Evolutionary conservation across 2,329 filamentous ascomycete species (phyloP), one percentile per base, ranked within the genome.

Genomic region (Zasmidium angulare): DNA sequence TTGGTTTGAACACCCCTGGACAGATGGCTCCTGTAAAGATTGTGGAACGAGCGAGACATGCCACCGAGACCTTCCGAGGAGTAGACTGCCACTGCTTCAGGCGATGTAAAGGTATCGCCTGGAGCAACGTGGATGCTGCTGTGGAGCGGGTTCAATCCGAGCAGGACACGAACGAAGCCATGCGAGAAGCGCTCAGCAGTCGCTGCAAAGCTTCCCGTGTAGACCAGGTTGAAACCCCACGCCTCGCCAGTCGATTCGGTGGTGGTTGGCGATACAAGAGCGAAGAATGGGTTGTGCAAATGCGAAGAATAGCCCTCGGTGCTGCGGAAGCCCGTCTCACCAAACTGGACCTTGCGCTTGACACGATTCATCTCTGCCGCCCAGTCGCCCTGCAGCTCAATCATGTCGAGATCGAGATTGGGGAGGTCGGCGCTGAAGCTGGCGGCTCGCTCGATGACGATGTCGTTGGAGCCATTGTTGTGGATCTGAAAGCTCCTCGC

Each of bases 211-310:
- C 84, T 87, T 1, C 86, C 86, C 0, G 84, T 84, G 71, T 87
- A 89, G 19, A 89, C 77, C 1, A 88, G 78, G 0, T 84, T 86
- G 70, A 88, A 88, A 0, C 85, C 86, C 79, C 84, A 88, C 6
- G 83, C 85, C 40, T 87, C 80, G 1, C 86, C 86, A 1, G 80
- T 77, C 0, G 80, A 79, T 66, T 89, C 86, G 0, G 85, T 88
- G 0, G 86, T 84, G 0, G 75, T 76, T 0, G 85, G 81, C 2
- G 81, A 75, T 0, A 84, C 77, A 1, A 89, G 72, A 0, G 83
- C 79, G 21, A 88, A 77, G 74, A 88, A 88, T 0, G 86, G 85
- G 64, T 89, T 89, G 68, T 87, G 84, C 1, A 85, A 75, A 63
- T 87, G 84, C 0, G 85, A 87, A 0, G 85, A 85, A 68, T 86